Percentiles rank a stretch among this genome's conserved stretches.
These are phyloP conservation scores for Fraxinus anomala DNA, from an alignment of 257 asterid species.

Conservation along the genomic window DNA sequence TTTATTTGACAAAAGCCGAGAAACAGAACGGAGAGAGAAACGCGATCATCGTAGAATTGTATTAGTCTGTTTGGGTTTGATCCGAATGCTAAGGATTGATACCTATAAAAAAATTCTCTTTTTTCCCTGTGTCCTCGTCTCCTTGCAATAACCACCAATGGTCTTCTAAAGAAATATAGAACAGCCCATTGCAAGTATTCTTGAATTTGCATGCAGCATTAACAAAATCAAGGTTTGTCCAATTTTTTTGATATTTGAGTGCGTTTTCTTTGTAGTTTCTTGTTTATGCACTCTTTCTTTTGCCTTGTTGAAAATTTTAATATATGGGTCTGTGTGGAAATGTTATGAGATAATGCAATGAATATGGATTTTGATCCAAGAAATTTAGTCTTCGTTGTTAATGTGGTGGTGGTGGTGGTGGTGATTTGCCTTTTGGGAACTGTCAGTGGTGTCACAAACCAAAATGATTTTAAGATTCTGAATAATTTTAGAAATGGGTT, in stretches of 20 bases:
- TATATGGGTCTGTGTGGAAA: constrained; percentile 30
- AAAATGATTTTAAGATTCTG: constrained; percentile 65
- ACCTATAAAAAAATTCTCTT: constrained; percentile 26
- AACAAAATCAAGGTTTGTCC: constrained; percentile 30
- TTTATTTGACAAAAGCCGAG: not conserved
- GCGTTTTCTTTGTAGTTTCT: constrained; percentile 17
- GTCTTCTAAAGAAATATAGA: constrained; percentile 4
- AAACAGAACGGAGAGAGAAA: constrained; percentile 3
- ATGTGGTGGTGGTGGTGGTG: constrained; percentile 20
- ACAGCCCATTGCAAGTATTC: constrained; percentile 19
- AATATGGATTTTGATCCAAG: constrained; percentile 36
- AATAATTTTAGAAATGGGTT: constrained; percentile 58
- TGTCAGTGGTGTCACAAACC: constrained; percentile 52
- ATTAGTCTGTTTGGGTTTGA: constrained; percentile 39
- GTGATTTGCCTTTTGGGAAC: constrained; percentile 29
- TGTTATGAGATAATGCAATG: constrained; percentile 30
- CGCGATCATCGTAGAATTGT: constrained; percentile 24
- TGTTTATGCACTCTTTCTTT: not conserved
- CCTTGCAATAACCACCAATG: constrained; percentile 8
- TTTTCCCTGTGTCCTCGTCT: constrained; percentile 10
- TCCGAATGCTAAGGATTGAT: constrained; percentile 34
- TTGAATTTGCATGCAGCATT: constrained; percentile 33
- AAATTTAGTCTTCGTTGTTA: constrained; percentile 37
- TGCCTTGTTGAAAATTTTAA: constrained; percentile 7
- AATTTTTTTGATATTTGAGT: constrained; percentile 16